These are phyloP conservation scores for Cryptococcus depauperatus DNA, from an alignment of 1,284 basidiomycete species.

Conservation along the genomic window DNA sequence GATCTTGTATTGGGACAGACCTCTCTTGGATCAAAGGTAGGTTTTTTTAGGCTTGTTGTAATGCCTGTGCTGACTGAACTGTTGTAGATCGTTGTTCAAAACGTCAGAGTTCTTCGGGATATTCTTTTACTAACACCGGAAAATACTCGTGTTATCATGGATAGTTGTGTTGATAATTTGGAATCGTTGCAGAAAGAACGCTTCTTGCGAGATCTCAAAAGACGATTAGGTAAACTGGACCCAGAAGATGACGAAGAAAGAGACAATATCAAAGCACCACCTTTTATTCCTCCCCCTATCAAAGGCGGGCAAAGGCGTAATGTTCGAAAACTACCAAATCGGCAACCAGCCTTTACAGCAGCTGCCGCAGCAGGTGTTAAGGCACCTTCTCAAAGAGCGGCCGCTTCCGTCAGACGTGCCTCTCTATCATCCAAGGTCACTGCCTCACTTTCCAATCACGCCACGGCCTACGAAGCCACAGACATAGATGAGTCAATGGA, in stretches of 20 bases:
- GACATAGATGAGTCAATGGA: not conserved
- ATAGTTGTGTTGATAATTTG: slow-evolving; percentile 31
- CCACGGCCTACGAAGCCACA: not conserved
- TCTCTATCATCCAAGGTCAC: not conserved
- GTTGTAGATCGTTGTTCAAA: slow-evolving; percentile 32
- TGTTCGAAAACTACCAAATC: not conserved
- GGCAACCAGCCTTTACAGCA: not conserved
- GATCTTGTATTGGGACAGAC: slow-evolving; percentile 38
- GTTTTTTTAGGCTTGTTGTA: not conserved
- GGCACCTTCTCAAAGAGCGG: not conserved
- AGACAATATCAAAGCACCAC: not conserved
- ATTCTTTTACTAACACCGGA: slow-evolving; percentile 36
- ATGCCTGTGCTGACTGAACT: not conserved
- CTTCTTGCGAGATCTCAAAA: slow-evolving; percentile 24
- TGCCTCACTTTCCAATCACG: not conserved
- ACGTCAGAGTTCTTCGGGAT: slow-evolving; percentile 14
- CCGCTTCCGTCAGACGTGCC: not conserved
- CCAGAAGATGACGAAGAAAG: not conserved
- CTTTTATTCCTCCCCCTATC: not conserved
- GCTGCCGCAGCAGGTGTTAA: not conserved
- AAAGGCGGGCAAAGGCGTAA: not conserved
- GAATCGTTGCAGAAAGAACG: slow-evolving; percentile 27
- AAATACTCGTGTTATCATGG: slow-evolving; percentile 29
- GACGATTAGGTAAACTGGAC: slow-evolving; percentile 20
- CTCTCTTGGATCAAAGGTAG: slow-evolving; percentile 38